These are phyloP conservation scores for Pythium periplocum DNA, from an alignment of 352 stramenopile genomes.

Conservation along the genomic window DNA sequence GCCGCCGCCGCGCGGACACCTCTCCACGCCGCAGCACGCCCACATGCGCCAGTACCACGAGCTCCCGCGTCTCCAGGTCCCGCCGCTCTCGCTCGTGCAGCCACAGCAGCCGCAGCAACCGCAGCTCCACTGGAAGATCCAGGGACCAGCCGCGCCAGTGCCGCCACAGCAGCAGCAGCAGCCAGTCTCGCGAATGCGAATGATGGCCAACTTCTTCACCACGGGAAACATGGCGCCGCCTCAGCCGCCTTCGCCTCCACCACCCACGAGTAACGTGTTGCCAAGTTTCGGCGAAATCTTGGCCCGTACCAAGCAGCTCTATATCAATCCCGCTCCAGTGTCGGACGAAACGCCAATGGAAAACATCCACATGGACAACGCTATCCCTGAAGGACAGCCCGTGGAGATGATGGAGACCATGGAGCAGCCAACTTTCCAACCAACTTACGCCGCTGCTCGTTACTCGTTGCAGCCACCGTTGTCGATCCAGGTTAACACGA, in stretches of 20 bases:
- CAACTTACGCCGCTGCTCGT: conserved; percentile 13
- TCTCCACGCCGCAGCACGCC: neutral
- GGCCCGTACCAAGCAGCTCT: conserved; percentile 55
- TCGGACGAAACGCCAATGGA: conserved; percentile 21
- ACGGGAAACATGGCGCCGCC: conserved; percentile 13
- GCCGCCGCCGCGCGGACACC: conserved; percentile 6
- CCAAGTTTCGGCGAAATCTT: conserved; percentile 65
- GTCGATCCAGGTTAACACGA: conserved; percentile 11
- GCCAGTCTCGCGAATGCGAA: conserved; percentile 19
- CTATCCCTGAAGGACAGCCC: conserved; percentile 2
- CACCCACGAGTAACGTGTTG: conserved; percentile 24
- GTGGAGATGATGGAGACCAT: neutral
- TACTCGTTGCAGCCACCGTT: conserved; percentile 14
- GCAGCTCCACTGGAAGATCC: conserved; percentile 43
- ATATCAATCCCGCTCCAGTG: conserved; percentile 36
- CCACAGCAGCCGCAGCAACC: conserved; percentile 32
- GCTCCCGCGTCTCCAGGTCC: conserved; percentile 61
- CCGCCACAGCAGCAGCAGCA: conserved; percentile 17
- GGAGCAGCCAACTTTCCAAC: conserved; percentile 5
- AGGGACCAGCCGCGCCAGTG: conserved; percentile 15
- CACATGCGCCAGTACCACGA: conserved; percentile 38
- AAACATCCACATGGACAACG: conserved; percentile 11
- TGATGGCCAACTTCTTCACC: conserved; percentile 50
- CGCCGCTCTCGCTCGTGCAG: conserved; percentile 38
- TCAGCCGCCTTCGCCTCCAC: conserved; percentile 15